phyloP scores from a whole-genome alignment of 2,329 filamentous ascomycete species.

The Basipetospora sp. region DNA sequence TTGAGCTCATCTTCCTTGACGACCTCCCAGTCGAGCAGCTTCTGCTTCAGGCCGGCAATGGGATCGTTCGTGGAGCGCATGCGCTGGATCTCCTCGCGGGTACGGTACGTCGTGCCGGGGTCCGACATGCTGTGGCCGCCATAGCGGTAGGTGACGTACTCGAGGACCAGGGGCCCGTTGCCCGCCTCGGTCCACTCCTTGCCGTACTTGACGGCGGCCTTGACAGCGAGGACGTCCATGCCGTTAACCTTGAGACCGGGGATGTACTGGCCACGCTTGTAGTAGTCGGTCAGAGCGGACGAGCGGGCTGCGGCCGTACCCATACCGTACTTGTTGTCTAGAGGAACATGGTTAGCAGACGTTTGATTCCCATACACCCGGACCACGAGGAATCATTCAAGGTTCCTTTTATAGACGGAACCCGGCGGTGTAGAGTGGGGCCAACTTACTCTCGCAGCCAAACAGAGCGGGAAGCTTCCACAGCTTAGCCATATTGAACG shows the following conservation, averaged over 20 bases:
- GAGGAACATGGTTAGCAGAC: neutral
- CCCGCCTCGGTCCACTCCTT: constrained; percentile 72
- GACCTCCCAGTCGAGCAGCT: constrained; percentile 90
- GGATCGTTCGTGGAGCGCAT: constrained; percentile 99
- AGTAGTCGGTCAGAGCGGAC: constrained; percentile 95
- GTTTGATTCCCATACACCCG: too few relatives aligned
- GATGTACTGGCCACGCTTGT: constrained; percentile 99
- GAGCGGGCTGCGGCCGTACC: constrained; percentile 89
- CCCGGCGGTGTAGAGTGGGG: neutral
- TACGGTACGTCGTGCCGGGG: constrained; percentile 96
- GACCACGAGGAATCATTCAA: too few relatives aligned
- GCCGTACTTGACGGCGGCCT: constrained; percentile 86
- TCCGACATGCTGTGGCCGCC: constrained; percentile 99
- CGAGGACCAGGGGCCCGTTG: constrained; percentile 88
- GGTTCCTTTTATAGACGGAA: neutral
- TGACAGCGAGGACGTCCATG: constrained; percentile 97
- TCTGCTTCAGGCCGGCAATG: constrained; percentile 94
- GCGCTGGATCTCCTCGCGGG: constrained; percentile 97
- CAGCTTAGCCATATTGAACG: constrained; percentile 99
- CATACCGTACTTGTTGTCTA: constrained; percentile 99
- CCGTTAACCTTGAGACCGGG: constrained; percentile 98
- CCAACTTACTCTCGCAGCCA: constrained; percentile 81
- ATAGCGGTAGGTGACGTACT: constrained; percentile 99
- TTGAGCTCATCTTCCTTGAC: constrained; percentile 91
- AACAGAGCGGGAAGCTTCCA: constrained; percentile 95